These are phyloP conservation scores for Leccinum arenicola DNA, from an alignment of 768 basidiomycete species.

Conservation along the genomic window DNA sequence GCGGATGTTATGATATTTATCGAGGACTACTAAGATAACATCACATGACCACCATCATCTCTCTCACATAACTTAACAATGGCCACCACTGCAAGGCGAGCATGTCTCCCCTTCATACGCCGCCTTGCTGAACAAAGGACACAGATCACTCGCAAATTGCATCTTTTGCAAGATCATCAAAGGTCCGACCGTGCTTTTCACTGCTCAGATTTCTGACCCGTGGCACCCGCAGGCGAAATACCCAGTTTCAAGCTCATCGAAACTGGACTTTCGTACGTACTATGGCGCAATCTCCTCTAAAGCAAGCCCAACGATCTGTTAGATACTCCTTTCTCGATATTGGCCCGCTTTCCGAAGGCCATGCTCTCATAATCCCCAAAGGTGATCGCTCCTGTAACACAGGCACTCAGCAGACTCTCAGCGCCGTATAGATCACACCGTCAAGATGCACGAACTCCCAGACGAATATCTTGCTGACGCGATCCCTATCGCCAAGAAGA, in stretches of 20 bases:
- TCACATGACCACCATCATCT: neutral
- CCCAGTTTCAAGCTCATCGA: conserved; percentile 85
- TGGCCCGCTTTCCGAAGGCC: conserved; percentile 84
- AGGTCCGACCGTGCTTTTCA: conserved; percentile 41
- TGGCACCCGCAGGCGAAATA: conserved; percentile 64
- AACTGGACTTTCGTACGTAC: conserved; percentile 60
- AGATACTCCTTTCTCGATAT: conserved; percentile 93
- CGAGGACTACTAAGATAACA: neutral
- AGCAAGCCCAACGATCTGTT: neutral
- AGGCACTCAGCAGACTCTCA: neutral
- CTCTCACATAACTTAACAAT: neutral
- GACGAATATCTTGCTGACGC: conserved; percentile 80
- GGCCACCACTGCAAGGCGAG: conserved; percentile 23
- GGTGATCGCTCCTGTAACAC: conserved; percentile 41
- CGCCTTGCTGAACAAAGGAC: neutral
- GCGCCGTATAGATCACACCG: conserved; percentile 64
- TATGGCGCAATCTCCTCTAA: conserved; percentile 12
- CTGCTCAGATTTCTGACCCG: neutral
- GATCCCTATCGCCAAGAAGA: conserved; percentile 83
- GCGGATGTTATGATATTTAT: neutral
- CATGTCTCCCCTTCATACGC: neutral
- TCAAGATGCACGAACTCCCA: conserved; percentile 83
- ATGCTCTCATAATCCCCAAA: conserved; percentile 92
- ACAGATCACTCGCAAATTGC: conserved; percentile 61
- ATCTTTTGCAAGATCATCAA: conserved; percentile 97